Evolutionary conservation across 495 filamentous ascomycete genomes (phyloP), one percentile per base, ranked within the genome.

Genomic region (Aeminium ludgeri): DNA sequence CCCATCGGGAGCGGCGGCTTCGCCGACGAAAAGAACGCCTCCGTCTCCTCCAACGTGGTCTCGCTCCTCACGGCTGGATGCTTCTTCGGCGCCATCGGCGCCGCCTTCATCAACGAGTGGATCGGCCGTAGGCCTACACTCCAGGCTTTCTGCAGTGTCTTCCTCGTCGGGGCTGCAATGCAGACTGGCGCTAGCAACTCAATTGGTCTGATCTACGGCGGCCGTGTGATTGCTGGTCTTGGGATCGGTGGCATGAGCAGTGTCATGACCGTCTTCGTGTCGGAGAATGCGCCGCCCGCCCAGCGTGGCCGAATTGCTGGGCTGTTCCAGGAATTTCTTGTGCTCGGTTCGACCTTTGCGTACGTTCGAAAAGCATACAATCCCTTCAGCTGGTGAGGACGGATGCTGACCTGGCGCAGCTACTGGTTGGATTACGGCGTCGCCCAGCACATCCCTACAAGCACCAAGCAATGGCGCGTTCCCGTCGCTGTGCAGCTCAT

Each of bases 1-100:
- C 61, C 63, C 11, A 17, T 44, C 12, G 41, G 41, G 1, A 44
- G 18, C 10, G 20, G 16, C 11, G 41, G 41, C 2, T 44, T 44
- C 28, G 41, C 33, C 8, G 18, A 16, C 27, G 25, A 12, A 10
- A 44, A 53, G 25, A 72, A 69, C 36, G 58, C 64, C 6, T 45
- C 64, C 13, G 58, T 72, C 11, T 58, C 67, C 4, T 69, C 67
- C 15, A 74, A 75, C 38, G 66, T 75, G 30, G 72, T 74, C 11
- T 76, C 73, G 38, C 63, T 77, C 17, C 59, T 78, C 17, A 72
- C 70, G 48, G 64, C 55, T 16, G 52, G 51, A 5, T 47, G 40
- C 37, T 55, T 57, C 49, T 57, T 55, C 30, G 54, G 50, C 11
- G 49, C 52, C 30, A 45, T 55, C 23, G 36, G 44, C 13, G 38